Evolutionary conservation across 208 protist species (phyloP).

Genomic region (Leptomonas seymouri): DNA sequence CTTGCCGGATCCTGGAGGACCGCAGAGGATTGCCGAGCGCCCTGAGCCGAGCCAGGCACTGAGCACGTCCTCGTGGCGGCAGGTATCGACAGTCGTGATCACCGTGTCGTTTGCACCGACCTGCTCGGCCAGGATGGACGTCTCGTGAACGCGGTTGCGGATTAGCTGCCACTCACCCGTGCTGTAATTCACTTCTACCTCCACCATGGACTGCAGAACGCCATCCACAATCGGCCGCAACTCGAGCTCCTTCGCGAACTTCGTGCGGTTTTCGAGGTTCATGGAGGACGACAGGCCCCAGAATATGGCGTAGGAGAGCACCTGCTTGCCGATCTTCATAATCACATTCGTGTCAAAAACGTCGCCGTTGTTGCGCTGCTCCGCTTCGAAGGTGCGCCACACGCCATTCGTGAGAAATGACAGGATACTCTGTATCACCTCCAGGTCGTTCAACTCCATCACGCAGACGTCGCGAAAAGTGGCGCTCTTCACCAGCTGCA

Average conservation of each 20-base stretch:
- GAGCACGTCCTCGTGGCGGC: constrained; percentile 96
- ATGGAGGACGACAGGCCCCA: constrained; percentile 95
- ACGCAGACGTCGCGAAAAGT: constrained; percentile 79
- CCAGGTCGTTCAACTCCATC: constrained; percentile 94
- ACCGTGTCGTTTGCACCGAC: constrained; percentile 95
- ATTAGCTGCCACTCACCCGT: constrained; percentile 83
- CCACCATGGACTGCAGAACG: constrained; percentile 57
- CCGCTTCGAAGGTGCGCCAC: constrained; percentile 90
- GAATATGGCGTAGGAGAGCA: constrained; percentile 93
- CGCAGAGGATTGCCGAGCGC: constrained; percentile 96
- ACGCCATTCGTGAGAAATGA: constrained; percentile 92
- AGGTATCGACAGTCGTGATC: constrained; percentile 99
- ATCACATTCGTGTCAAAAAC: constrained; percentile 23
- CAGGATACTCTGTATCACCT: constrained; percentile 92
- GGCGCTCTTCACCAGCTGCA: constrained; percentile 63
- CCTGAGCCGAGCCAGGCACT: constrained; percentile 95
- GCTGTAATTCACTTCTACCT: constrained; percentile 83
- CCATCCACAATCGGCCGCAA: constrained; percentile 41
- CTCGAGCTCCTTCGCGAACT: constrained; percentile 62
- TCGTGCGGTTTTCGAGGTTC: constrained; percentile 52
- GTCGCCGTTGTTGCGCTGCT: constrained; percentile 62
- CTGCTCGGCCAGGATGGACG: constrained; percentile 92
- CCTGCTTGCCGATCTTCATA: constrained; percentile 24
- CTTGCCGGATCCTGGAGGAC: constrained; percentile 98
- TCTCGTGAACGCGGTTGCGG: constrained; percentile 73